Base-by-base conservation (phyloP, 2,329 filamentous ascomycete species). In the Teratosphaeria zuluensis region DNA sequence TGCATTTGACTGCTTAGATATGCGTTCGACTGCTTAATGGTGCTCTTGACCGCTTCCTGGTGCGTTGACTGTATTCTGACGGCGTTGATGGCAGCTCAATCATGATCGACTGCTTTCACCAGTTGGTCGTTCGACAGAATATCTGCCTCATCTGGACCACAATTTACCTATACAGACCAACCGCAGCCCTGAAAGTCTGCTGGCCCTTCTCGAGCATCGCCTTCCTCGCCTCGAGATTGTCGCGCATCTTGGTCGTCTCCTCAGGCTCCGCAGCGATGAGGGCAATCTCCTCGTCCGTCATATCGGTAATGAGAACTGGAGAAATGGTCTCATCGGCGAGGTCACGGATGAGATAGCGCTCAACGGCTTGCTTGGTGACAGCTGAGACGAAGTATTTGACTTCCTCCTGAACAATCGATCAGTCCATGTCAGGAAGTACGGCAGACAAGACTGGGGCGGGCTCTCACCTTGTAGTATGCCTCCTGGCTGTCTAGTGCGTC, bases 391-490 rank as follows among this genome's bases (percentile, higher is more conserved):
- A 76, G 58, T 68, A 71, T 58, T 71, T 72, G 28, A 73, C 56
- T 58, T 73, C 67, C 51, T 72, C 70, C 64, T 73, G 54, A 19
- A 28, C 7, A 24, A 19, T 19, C 3, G 5, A 54, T 55, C 54
- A 55, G 28, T 24, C 33, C 16, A 19, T 48, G 38, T 21, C 55
- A 21, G 7, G 55, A 19, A 32, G 6, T 51, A 11, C 35, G 35
- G 7, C 24, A 16, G 53, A 19, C 16, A 46, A 9, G 42, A 58
- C 32, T 4, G 16, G 14, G n/a, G 30, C n/a, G 11, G 7, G 7
- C 21, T 24, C 59, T 58, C 63, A 72, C 69, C 60, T 72, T 70
- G 67, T 76, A 77, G 62, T 72, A 73, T 0, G 74, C 75, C 14
- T 62, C 53, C 55, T 69, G 61, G 24, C 59, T 67, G 51, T 75